Conservation (phyloP, 768 basidiomycete genomes). For the Tulasnella sp. region DNA sequence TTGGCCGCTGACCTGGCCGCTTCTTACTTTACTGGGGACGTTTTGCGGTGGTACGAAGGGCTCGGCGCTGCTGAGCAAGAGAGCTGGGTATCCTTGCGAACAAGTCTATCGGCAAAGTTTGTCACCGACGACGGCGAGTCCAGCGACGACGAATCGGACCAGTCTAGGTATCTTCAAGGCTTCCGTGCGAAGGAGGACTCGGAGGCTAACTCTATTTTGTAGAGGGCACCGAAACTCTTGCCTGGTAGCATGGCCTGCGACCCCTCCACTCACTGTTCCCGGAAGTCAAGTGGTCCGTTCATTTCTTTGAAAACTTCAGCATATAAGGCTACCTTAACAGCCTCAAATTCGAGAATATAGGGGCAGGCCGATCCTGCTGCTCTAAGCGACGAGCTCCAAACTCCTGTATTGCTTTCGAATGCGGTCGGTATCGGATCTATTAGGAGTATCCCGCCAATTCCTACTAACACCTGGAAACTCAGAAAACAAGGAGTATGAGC, state of each 20-base stretch:
- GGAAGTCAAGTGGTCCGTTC: no score
- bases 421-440: no score
- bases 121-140: neutral
- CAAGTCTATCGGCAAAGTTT: neutral
- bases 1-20: neutral
- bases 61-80: neutral
- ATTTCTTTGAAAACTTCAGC: no score
- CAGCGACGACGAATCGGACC: neutral
- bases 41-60: neutral
- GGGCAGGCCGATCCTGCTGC: no score
- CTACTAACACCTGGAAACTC: no score
- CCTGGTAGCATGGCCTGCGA: neutral
- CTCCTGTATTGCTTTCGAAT: no score
- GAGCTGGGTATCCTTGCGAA: neutral
- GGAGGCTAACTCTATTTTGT: neutral
- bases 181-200: neutral
- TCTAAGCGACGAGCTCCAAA: no score
- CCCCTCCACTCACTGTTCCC: no score
- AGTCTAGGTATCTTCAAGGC: neutral
- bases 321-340: no score
- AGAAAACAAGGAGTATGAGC: no score
- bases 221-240: neutral
- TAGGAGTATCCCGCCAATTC: no score
- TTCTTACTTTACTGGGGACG: neutral
- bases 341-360: no score